phyloP scores from a whole-genome alignment of 2,329 filamentous ascomycete genomes.

The Fusarium sp. region DNA sequence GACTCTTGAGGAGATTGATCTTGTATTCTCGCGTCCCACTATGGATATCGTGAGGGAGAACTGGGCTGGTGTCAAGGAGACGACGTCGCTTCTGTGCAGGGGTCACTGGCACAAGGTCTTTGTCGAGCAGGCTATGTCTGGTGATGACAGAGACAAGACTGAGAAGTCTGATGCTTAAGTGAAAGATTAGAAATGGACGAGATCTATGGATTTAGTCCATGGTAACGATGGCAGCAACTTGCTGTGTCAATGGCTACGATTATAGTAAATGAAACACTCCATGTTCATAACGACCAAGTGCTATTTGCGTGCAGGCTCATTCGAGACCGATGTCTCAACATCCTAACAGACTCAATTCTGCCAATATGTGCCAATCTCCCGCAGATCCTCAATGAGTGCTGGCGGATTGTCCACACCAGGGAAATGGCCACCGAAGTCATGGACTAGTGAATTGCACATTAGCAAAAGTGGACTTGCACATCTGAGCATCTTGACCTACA shows the following conservation, averaged over 20 bases:
- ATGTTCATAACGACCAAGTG: neutral
- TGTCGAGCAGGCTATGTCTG: constrained; percentile 36
- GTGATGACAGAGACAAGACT: constrained; percentile 18
- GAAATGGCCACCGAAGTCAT: neutral
- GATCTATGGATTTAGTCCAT: too few species aligned
- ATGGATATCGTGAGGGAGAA: constrained; percentile 68
- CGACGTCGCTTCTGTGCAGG: constrained; percentile 36
- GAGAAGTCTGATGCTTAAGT: constrained; percentile 15
- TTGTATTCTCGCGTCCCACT: constrained; percentile 70
- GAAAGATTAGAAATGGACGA: neutral
- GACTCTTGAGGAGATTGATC: constrained; percentile 73
- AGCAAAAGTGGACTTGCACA: neutral
- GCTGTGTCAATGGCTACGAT: neutral
- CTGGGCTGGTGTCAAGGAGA: constrained; percentile 48
- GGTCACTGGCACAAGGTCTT: constrained; percentile 40
- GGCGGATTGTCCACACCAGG: neutral
- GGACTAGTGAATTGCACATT: neutral
- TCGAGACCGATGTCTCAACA: too few species aligned
- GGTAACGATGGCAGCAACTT: neutral
- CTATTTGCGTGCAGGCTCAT: neutral
- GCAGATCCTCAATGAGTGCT: neutral
- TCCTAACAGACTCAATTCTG: neutral
- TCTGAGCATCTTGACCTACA: neutral
- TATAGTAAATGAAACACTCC: neutral
- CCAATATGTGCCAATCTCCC: neutral